phyloP scores from a whole-genome alignment of 2,329 filamentous ascomycete genomes.

The Sordariomycetes sp. region DNA sequence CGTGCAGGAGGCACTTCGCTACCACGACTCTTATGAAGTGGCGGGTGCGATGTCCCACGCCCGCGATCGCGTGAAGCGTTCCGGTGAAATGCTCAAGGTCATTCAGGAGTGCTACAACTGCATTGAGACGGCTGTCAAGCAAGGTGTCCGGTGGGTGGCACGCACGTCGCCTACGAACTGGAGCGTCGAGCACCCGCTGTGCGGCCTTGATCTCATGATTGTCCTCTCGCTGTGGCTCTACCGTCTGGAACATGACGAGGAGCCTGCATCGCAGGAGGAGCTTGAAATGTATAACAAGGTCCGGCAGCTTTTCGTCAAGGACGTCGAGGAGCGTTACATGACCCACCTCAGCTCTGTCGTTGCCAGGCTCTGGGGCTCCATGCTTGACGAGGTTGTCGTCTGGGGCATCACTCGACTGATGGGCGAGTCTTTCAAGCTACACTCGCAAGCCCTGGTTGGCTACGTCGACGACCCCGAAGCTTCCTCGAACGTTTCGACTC shows the following conservation, averaged over 20 bases:
- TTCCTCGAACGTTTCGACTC: slow-evolving; percentile 60
- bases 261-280: slow-evolving; percentile 78
- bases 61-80: slow-evolving; percentile 87
- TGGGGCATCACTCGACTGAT: slow-evolving; percentile 97
- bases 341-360: slow-evolving; percentile 90
- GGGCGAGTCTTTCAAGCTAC: slow-evolving; percentile 96
- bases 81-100: slow-evolving; percentile 95
- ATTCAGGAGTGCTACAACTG: slow-evolving; percentile 97
- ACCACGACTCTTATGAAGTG: slow-evolving; percentile 95
- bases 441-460: slow-evolving; percentile 87
- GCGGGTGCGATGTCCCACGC: slow-evolving; percentile 94
- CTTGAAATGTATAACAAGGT: slow-evolving; percentile 87
- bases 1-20: slow-evolving; percentile 91
- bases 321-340: slow-evolving; percentile 73
- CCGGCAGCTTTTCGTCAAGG: slow-evolving; percentile 81
- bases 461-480: slow-evolving; percentile 79
- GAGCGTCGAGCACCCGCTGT: slow-evolving; percentile 97
- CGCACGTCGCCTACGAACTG: slow-evolving; percentile 96
- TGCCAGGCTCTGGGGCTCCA: slow-evolving; percentile 90
- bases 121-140: slow-evolving; percentile 88
- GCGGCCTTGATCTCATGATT: slow-evolving; percentile 94
- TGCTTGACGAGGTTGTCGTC: slow-evolving; percentile 97
- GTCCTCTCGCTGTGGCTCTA: slow-evolving; percentile 97
- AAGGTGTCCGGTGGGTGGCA: slow-evolving; percentile 97
- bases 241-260: slow-evolving; percentile 97